These are phyloP conservation scores for Diaporthe velutina DNA, from an alignment of 2,329 filamentous ascomycete species.

Conservation along the genomic window DNA sequence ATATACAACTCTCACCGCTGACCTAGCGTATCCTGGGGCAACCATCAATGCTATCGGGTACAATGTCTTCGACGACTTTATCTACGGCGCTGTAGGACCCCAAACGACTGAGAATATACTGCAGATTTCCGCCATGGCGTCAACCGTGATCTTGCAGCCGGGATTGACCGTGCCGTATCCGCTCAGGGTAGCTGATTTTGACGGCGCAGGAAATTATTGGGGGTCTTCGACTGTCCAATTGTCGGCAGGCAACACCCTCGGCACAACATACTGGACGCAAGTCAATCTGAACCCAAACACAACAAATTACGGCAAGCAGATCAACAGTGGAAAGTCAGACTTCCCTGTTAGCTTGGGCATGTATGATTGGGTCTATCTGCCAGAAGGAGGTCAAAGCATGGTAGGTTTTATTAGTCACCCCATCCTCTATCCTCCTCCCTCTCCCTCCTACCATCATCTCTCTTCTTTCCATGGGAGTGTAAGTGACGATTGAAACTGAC, in stretches of 20 bases:
- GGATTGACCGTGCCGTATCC: background rate
- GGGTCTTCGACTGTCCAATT: background rate
- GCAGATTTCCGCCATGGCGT: background rate
- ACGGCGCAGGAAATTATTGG: conserved; percentile 3
- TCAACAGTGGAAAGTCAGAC: background rate
- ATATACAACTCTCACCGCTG: background rate
- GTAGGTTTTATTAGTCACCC: background rate
- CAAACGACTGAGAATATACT: background rate
- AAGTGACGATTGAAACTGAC: background rate
- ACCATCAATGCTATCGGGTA: conserved; percentile 13
- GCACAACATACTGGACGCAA: background rate
- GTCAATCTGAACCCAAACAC: conserved; percentile 1
- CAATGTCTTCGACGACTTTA: background rate
- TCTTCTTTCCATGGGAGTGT: background rate
- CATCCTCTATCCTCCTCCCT: too few relatives aligned
- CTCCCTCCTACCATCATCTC: too few relatives aligned
- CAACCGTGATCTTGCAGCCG: background rate
- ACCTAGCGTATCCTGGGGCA: conserved; percentile 5
- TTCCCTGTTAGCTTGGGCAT: conserved; percentile 4
- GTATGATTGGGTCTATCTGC: conserved; percentile 22
- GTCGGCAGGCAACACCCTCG: background rate
- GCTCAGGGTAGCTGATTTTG: conserved; percentile 10
- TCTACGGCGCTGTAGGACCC: conserved; percentile 15
- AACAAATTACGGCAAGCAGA: conserved; percentile 1
- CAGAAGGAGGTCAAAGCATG: conserved; percentile 4